A percentile compares a stretch with the other conserved stretches of the same genome.
phyloP scores from a whole-genome alignment of 2,329 filamentous ascomycete species.

The Leptodontidium sp. region DNA sequence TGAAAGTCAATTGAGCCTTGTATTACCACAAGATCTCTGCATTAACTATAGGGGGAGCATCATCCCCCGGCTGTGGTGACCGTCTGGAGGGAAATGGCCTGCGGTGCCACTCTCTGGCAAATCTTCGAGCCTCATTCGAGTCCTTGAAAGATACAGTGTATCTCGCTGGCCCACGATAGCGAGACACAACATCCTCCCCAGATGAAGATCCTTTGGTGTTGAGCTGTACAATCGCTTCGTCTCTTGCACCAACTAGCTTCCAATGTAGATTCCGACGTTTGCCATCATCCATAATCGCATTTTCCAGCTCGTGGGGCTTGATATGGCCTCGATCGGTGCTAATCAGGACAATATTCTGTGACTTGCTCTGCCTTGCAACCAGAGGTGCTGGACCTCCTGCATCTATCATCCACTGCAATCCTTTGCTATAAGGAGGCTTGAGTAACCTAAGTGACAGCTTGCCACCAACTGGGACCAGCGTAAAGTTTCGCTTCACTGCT shows the following conservation, averaged over 20 bases:
- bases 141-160: slow-evolving; percentile 46
- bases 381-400: slow-evolving; percentile 45
- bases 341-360: slow-evolving; percentile 44
- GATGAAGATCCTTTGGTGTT: neutral
- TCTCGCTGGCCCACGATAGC: slow-evolving; percentile 31
- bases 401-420: slow-evolving; percentile 47
- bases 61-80: slow-evolving; percentile 45
- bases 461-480: slow-evolving; percentile 55
- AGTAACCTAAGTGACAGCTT: slow-evolving; percentile 48
- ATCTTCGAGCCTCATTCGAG: slow-evolving; percentile 50
- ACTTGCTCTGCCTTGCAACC: slow-evolving; percentile 30
- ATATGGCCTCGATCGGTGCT: slow-evolving; percentile 38
- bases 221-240: slow-evolving; percentile 31
- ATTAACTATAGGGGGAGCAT: slow-evolving; percentile 51
- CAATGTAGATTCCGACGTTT: slow-evolving; percentile 45
- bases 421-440: slow-evolving; percentile 46
- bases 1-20: slow-evolving; percentile 20
- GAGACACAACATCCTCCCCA: slow-evolving; percentile 13
- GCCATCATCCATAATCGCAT: slow-evolving; percentile 42
- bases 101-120: slow-evolving; percentile 61
- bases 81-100: slow-evolving; percentile 51
- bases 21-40: slow-evolving; percentile 58
- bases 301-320: slow-evolving; percentile 30
- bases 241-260: slow-evolving; percentile 38
- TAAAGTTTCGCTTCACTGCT: slow-evolving; percentile 56